Conservation (phyloP, 2,329 filamentous ascomycete species). For the Corynespora cassiicola region DNA sequence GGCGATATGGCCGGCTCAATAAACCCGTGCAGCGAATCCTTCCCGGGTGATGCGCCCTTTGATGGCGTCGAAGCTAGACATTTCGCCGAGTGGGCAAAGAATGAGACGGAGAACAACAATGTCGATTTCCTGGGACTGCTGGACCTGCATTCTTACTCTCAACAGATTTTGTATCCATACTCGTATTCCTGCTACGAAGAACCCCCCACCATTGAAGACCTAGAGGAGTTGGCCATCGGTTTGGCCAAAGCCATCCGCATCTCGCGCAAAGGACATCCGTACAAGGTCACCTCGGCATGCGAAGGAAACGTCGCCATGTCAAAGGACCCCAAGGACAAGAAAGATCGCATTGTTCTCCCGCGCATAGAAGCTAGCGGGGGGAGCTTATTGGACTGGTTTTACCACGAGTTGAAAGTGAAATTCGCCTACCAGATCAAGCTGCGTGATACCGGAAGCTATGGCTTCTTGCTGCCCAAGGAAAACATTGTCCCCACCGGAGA, state of each 20-base stretch:
- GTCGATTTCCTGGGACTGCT: conserved; percentile 83
- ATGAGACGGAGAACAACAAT: conserved; percentile 73
- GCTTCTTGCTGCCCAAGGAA: conserved; percentile 85
- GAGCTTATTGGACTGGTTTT: conserved; percentile 93
- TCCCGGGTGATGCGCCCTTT: conserved; percentile 82
- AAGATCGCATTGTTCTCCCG: conserved; percentile 45
- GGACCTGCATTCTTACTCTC: conserved; percentile 93
- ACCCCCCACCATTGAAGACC: conserved; percentile 87
- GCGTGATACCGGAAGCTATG: conserved; percentile 90
- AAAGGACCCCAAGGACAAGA: conserved; percentile 37
- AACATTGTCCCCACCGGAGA: conserved; percentile 89
- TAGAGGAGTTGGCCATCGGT: conserved; percentile 87
- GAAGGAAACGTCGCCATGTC: conserved; percentile 70
- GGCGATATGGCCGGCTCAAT: conserved; percentile 63
- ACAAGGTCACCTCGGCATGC: conserved; percentile 79
- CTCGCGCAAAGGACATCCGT: conserved; percentile 74
- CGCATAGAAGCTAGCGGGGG: conserved; percentile 79
- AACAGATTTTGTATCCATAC: conserved; percentile 93
- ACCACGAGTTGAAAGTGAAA: conserved; percentile 80
- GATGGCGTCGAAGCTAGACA: conserved; percentile 79
- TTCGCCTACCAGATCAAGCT: conserved; percentile 96
- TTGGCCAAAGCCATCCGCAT: conserved; percentile 87
- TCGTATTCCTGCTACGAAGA: conserved; percentile 79
- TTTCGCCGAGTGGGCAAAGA: conserved; percentile 82
- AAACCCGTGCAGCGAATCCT: conserved; percentile 92